Percentiles rank a stretch among this genome's conserved stretches.
Evolutionary conservation across 2,329 filamentous ascomycete species (phyloP).

Genomic region (Colletotrichum sojae): DNA sequence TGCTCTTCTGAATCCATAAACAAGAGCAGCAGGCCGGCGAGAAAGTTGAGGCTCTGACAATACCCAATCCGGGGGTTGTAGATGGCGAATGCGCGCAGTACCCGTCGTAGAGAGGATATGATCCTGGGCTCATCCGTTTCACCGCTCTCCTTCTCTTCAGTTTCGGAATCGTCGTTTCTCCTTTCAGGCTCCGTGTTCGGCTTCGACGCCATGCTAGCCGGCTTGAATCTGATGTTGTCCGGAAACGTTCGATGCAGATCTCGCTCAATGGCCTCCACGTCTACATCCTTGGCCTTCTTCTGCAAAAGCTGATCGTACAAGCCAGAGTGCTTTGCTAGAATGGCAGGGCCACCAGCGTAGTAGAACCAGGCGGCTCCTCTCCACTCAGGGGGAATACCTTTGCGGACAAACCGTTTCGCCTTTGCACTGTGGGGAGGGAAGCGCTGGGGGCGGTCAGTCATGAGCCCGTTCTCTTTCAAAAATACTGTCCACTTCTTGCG

Average conservation of each 20-base stretch:
- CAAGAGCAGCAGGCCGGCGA: constrained; percentile 89
- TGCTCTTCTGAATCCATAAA: constrained; percentile 93
- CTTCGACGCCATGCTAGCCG: constrained; percentile 56
- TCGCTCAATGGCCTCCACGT: constrained; percentile 92
- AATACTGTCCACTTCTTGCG: constrained; percentile 86
- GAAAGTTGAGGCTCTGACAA: constrained; percentile 95
- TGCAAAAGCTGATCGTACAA: constrained; percentile 81
- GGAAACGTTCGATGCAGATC: constrained; percentile 95
- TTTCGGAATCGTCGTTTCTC: constrained; percentile 4
- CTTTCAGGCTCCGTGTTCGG: constrained; percentile 40
- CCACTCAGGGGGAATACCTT: constrained; percentile 94
- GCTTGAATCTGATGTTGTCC: constrained; percentile 92
- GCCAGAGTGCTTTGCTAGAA: constrained; percentile 81
- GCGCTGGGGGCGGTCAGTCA: constrained; percentile 78
- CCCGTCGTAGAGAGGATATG: constrained; percentile 84
- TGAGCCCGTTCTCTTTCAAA: constrained; percentile 82
- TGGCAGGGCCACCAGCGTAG: constrained; percentile 89
- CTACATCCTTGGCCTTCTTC: constrained; percentile 76
- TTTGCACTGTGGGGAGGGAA: constrained; percentile 88
- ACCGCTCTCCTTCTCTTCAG: constrained; percentile 43
- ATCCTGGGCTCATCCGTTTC: constrained; percentile 77
- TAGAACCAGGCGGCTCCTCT: constrained; percentile 98
- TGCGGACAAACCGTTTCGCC: constrained; percentile 90
- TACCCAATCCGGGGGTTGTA: constrained; percentile 95
- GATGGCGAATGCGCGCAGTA: constrained; percentile 90